Evolutionary conservation across 2,329 filamentous ascomycete genomes (phyloP).

Genomic region (Ceratocystis diversiconidia): DNA sequence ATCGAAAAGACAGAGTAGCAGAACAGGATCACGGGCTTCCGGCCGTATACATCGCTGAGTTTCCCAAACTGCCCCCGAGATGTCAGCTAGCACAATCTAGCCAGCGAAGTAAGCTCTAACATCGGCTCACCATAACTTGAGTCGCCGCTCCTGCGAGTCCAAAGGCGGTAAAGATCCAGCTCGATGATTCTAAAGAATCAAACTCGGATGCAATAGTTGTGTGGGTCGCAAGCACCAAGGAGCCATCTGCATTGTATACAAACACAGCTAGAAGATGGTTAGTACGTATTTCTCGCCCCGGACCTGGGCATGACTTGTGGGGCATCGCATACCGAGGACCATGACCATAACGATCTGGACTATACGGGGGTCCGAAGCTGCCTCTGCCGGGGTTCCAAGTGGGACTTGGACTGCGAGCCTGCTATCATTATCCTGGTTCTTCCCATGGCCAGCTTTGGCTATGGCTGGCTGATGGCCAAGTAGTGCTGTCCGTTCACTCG

Average conservation of each 20-base stretch:
- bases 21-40: slow-evolving; percentile 22
- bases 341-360: slow-evolving; percentile 16
- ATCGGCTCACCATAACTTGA: slow-evolving; percentile 21
- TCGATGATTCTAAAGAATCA: slow-evolving; percentile 39
- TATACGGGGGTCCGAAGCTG: background rate
- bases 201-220: slow-evolving; percentile 48
- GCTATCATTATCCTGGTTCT: background rate
- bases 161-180: slow-evolving; percentile 26
- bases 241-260: slow-evolving; percentile 48
- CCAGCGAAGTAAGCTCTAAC: background rate
- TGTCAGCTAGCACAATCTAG: background rate
- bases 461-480: background rate
- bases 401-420: background rate
- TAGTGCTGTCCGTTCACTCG: background rate
- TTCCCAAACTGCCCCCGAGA: slow-evolving; percentile 22
- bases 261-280: slow-evolving; percentile 31
- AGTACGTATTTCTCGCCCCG: background rate
- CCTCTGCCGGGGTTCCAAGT: background rate
- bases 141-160: slow-evolving; percentile 25
- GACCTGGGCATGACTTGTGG: background rate
- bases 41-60: slow-evolving; percentile 24
- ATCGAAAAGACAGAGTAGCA: slow-evolving; percentile 23
- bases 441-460: background rate
- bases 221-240: slow-evolving; percentile 52
- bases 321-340: slow-evolving; percentile 19